Evolutionary conservation across 805 yeast genomes (phyloP), one percentile per base, ranked within the genome.

Genomic region (Isabelozyma heimii): DNA sequence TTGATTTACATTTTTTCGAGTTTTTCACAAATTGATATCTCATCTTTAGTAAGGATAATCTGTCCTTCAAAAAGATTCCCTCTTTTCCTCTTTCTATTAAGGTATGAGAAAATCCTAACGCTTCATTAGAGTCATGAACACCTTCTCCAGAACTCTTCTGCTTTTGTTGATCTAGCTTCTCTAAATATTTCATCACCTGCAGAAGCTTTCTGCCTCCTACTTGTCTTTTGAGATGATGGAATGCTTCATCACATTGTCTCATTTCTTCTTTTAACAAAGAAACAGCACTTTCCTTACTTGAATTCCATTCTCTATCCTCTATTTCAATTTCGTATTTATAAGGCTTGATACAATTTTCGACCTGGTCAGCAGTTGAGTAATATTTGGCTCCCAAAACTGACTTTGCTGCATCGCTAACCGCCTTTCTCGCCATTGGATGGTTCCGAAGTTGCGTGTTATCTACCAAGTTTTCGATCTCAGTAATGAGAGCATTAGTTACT

Each of bases 341-440:
- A 2, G 99, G 99, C 65, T 94, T 94, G 60, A 94, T 92, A 70
- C 98, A 91, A 67, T 95, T 94, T 61, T 94, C 99, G 6, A 94
- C 98, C 66, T 94, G 99, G 65, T 95, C 99, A 0, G 99, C 96
- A 0, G 99, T 92, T 1, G 96, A 85, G 54, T 84, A 89, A 63
- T 80, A 94, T 54, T 92, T 83, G 26, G 87, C 72, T 53, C 84
- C 84, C 52, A 94, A 73, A 6, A 94, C 96, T 20, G 84, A 74
- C 30, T 81, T 77, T 0, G 97, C 96, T 2, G 97, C 96, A 39
- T 90, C 96, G 46, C 80, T 81, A 8, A 94, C 91, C 2, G 89
- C 85, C 40, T 82, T 81, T 56, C 83, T 83, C 3, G 96, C 95
- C 67, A 87, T 73, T n/a, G 96, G 96, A 62, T 92, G 97, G 53